These are phyloP conservation scores for Phytophthora niederhauseri DNA, from an alignment of 352 stramenopile genomes.

Conservation along the genomic window DNA sequence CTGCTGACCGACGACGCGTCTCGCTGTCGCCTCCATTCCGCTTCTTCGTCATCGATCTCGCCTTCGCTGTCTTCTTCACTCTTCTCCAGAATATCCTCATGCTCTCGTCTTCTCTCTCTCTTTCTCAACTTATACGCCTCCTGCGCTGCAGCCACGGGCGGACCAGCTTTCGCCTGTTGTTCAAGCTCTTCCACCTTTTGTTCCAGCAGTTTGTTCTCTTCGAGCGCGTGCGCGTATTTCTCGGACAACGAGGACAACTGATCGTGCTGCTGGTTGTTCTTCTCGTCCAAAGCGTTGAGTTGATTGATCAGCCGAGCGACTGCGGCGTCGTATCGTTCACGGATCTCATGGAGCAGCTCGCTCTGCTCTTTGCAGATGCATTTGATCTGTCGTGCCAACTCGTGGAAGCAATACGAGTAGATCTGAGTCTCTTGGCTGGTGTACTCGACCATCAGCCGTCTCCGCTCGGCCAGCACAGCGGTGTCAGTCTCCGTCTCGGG, in stretches of 20 bases:
- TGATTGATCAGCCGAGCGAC: conserved; percentile 35
- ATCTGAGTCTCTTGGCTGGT: conserved; percentile 61
- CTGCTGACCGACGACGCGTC: conserved; percentile 22
- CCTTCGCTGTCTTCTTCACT: conserved; percentile 18
- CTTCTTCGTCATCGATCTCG: conserved; percentile 43
- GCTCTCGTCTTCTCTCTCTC: background rate
- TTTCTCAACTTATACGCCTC: conserved; percentile 18
- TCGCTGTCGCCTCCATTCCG: conserved; percentile 44
- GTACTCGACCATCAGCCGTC: conserved; percentile 46
- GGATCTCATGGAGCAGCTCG: conserved; percentile 67
- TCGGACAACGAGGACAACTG: conserved; percentile 24
- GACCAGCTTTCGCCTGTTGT: conserved; percentile 15
- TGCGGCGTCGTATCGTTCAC: conserved; percentile 51
- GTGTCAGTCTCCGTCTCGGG: conserved; percentile 15
- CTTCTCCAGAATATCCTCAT: background rate
- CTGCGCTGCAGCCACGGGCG: conserved; percentile 13
- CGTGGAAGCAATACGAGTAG: conserved; percentile 80
- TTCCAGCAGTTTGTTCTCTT: conserved; percentile 33
- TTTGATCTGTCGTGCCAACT: conserved; percentile 75
- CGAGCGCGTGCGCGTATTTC: conserved; percentile 15
- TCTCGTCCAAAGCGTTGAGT: conserved; percentile 16
- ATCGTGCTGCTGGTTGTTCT: conserved; percentile 39
- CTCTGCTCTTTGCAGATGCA: conserved; percentile 83
- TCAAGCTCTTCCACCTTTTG: conserved; percentile 30
- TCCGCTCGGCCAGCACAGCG: conserved; percentile 20